Conservation (phyloP, 192 early-diverging fungal species). For the Dimargaris verticillata region DNA sequence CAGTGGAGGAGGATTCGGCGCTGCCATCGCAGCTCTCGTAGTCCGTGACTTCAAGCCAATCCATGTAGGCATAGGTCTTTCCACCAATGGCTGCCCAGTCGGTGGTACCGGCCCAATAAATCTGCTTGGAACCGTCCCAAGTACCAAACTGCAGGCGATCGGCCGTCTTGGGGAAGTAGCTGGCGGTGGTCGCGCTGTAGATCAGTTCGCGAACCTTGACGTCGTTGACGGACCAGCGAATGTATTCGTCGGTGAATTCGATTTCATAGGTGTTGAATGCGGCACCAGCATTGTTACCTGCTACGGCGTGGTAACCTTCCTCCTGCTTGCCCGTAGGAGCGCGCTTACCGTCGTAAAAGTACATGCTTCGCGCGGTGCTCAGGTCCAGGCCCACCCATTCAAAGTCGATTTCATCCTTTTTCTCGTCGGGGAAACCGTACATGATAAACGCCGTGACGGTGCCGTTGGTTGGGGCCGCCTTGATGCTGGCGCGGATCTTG, state of each 20-base stretch:
- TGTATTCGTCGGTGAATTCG: slow-evolving; percentile 30
- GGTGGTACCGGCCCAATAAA: slow-evolving; percentile 25
- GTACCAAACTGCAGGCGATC: slow-evolving; percentile 22
- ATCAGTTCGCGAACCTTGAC: slow-evolving; percentile 25
- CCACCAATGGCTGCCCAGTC: slow-evolving; percentile 13
- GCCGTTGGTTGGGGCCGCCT: slow-evolving; percentile 1
- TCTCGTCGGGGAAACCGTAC: not conserved
- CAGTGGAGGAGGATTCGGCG: not conserved
- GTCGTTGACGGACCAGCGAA: slow-evolving; percentile 42
- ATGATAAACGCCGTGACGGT: slow-evolving; percentile 11
- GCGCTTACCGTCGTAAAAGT: not conserved
- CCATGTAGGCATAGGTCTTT: slow-evolving; percentile 7
- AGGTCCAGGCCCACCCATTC: slow-evolving; percentile 8
- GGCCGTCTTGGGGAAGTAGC: slow-evolving; percentile 8
- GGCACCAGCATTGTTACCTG: slow-evolving; percentile 18
- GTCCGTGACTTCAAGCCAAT: slow-evolving; percentile 2
- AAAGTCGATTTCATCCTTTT: slow-evolving; percentile 5
- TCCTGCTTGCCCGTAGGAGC: not conserved
- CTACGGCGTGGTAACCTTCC: not conserved
- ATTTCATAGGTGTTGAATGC: slow-evolving; percentile 40
- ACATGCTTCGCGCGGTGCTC: not conserved
- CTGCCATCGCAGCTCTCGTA: not conserved
- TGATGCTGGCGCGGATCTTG: slow-evolving; percentile 9
- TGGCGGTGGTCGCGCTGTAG: not conserved
- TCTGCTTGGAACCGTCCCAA: slow-evolving; percentile 27